Evolutionary conservation across 1,139 yeast species (phyloP).

Genomic region (Debaryomyces subglobosus): DNA sequence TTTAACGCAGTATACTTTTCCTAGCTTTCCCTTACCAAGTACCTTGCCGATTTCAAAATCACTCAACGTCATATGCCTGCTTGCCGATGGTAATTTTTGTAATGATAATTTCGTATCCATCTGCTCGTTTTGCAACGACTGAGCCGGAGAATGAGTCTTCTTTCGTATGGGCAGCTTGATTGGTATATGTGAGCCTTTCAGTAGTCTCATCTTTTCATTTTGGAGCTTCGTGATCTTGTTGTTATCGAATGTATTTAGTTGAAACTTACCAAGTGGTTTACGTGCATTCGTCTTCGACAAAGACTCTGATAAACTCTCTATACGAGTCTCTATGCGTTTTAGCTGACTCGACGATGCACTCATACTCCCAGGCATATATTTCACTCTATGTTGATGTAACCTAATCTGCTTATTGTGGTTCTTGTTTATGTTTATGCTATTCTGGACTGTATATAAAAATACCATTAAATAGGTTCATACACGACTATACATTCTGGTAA

Average conservation of each 20-base stretch:
- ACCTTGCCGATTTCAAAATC: constrained; percentile 89
- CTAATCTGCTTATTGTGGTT: neutral
- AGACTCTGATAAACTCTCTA: constrained; percentile 14
- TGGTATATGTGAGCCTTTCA: constrained; percentile 7
- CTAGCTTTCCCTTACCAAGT: constrained; percentile 92
- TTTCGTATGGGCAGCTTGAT: constrained; percentile 14
- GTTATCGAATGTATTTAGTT: constrained; percentile 21
- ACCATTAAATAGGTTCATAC: neutral
- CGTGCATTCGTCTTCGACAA: constrained; percentile 13
- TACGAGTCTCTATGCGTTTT: constrained; percentile 13
- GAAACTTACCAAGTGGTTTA: constrained; percentile 22
- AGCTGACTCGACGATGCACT: constrained; percentile 13
- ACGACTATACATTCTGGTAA: neutral
- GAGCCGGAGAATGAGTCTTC: constrained; percentile 2
- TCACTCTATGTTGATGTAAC: neutral
- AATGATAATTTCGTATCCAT: constrained; percentile 2
- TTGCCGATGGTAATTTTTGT: constrained; percentile 4
- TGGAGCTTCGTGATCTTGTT: constrained; percentile 7
- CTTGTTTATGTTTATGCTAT: neutral
- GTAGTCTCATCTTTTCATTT: constrained; percentile 4
- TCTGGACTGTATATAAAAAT: neutral
- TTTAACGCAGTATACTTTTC: constrained; percentile 86
- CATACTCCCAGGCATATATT: constrained; percentile 6
- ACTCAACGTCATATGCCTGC: constrained; percentile 30
- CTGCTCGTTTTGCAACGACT: neutral